phyloP scores from a whole-genome alignment of 345 rosid genomes.

The Euphorbia pulcherrima region DNA sequence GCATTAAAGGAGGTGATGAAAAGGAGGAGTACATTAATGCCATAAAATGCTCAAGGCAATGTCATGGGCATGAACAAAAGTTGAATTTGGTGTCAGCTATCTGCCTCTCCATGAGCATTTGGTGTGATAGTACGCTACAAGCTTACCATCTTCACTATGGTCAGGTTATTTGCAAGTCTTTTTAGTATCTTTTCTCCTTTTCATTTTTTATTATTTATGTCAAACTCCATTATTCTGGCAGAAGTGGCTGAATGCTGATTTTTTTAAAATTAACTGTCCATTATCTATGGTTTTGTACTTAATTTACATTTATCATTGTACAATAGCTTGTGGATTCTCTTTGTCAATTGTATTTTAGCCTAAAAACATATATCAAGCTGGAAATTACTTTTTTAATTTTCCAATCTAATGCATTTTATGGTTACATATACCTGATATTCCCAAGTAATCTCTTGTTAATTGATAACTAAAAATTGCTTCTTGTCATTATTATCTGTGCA shows the following conservation, averaged over 20 bases:
- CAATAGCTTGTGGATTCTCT: not conserved
- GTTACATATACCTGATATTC: not conserved
- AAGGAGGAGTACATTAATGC: conserved; percentile 57
- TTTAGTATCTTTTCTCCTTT: not conserved
- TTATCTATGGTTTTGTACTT: not conserved
- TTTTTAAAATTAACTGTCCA: not conserved
- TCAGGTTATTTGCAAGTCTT: conserved; percentile 50
- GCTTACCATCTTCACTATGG: conserved; percentile 83
- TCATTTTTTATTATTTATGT: not conserved
- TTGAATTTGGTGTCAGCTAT: conserved; percentile 53
- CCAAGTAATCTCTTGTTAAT: not conserved
- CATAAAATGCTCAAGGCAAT: conserved; percentile 52
- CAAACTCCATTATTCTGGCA: conserved; percentile 6
- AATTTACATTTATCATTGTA: not conserved
- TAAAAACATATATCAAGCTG: not conserved
- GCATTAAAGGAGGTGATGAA: conserved; percentile 39
- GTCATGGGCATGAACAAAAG: conserved; percentile 34
- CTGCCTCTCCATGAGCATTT: conserved; percentile 54
- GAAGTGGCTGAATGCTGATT: not conserved
- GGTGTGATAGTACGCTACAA: conserved; percentile 70
- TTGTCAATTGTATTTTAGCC: not conserved
- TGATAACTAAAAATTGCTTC: not conserved
- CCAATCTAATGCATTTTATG: not conserved
- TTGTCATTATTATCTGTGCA: not conserved
- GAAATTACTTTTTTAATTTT: not conserved